These are phyloP conservation scores for Ulmus americana DNA, from an alignment of 331 rosid species.

Conservation along the genomic window DNA sequence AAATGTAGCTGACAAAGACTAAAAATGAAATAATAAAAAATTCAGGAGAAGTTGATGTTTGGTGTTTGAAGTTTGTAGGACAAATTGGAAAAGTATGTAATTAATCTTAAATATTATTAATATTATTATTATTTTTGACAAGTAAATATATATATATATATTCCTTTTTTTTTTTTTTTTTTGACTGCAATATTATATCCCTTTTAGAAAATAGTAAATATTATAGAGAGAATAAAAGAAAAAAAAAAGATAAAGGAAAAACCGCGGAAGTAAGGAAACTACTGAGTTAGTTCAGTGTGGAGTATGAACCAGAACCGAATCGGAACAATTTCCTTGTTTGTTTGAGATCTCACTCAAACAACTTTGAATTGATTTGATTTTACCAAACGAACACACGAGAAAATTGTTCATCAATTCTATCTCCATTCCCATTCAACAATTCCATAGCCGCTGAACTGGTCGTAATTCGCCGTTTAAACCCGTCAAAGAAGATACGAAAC, in stretches of 20 bases:
- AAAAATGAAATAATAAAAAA: too few relatives aligned
- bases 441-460: background rate
- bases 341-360: background rate
- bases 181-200: too few relatives aligned
- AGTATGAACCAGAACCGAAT: background rate
- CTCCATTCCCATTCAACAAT: background rate
- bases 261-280: background rate
- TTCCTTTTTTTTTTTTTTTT: too few relatives aligned
- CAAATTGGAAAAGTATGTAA: too few relatives aligned
- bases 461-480: conserved; percentile 9
- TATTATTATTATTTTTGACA: too few relatives aligned
- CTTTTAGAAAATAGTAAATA: background rate
- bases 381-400: background rate
- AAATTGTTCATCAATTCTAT: background rate
- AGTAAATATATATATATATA: too few relatives aligned
- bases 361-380: background rate
- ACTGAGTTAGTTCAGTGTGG: background rate
- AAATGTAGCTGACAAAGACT: too few relatives aligned
- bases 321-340: conserved; percentile 6
- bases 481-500: conserved; percentile 1
- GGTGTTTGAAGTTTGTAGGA: too few relatives aligned
- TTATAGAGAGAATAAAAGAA: background rate
- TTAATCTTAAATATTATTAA: too few relatives aligned
- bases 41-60: too few relatives aligned
- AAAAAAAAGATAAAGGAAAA: background rate